A percentile compares a stretch with the other conserved stretches of the same genome.
These are phyloP conservation scores for Spergularia marina DNA, from an alignment of 148 eudicot species.

Conservation along the genomic window DNA sequence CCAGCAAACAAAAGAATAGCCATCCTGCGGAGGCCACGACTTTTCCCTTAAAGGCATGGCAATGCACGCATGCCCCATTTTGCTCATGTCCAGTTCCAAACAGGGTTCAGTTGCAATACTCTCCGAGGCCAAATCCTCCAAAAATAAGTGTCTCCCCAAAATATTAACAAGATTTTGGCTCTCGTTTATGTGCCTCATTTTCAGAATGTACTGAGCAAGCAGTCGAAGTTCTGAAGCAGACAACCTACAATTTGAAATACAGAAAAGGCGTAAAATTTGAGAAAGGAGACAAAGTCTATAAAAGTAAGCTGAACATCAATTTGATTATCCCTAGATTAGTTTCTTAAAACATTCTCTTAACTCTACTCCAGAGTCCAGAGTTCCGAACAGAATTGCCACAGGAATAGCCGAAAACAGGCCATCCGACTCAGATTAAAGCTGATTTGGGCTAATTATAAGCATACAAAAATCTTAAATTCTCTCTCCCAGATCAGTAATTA, in stretches of 20 bases:
- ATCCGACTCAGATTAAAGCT: neutral
- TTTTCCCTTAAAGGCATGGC: constrained; percentile 73
- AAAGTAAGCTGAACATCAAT: neutral
- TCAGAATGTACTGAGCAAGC: constrained; percentile 68
- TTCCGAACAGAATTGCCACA: neutral
- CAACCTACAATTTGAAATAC: constrained; percentile 44
- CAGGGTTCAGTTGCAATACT: constrained; percentile 70
- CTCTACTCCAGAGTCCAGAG: neutral
- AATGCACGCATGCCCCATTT: constrained; percentile 80
- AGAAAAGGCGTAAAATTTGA: neutral
- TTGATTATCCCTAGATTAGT: neutral
- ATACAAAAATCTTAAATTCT: neutral
- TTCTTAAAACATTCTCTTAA: neutral
- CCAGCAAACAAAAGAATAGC: constrained; percentile 90
- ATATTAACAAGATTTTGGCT: constrained; percentile 57
- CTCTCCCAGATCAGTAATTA: neutral
- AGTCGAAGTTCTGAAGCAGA: constrained; percentile 67
- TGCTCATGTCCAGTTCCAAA: constrained; percentile 83
- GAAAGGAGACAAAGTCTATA: neutral
- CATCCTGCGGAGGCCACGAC: constrained; percentile 92
- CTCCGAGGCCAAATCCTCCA: constrained; percentile 67
- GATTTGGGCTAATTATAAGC: too few species aligned
- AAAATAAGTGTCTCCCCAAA: constrained; percentile 64
- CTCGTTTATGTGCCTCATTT: constrained; percentile 52
- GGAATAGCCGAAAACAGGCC: neutral